Evolutionary conservation across 352 stramenopile genomes (phyloP), one percentile per base, ranked within the genome.

Genomic region (Globisporangium barbulae): DNA sequence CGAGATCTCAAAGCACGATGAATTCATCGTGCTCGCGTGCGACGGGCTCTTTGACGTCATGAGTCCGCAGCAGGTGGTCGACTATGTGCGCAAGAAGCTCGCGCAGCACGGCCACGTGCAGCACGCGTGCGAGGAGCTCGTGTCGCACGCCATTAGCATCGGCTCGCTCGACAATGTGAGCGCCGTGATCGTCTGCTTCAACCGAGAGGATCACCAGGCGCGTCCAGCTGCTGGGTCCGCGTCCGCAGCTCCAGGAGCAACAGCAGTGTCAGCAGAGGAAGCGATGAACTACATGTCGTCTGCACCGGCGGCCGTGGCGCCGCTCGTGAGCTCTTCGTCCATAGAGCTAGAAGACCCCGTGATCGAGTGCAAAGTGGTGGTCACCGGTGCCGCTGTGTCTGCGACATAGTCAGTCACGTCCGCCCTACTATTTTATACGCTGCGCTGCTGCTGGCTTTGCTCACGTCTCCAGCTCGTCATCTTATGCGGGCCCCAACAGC

Each of bases 21-120:
- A 94, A 64, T 96, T 96, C 41, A 70, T 94, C 44, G 80, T 96
- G 13, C 68, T 96, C 13, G 87, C 80, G 44, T 93, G 87, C 63
- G 87, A 96, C 63, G 87, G 87, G 25, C 73, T 96, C 6, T 96
- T 91, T 67, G 87, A 96, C 64, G 85, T 96, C 61, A 92, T 96
- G 80, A 59, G 77, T 44, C 83, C 82, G 17, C 85, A 94, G 71
- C 74, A 89, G 22, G 85, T 92, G 3, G 85, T 93, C 28, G 84
- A 93, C 71, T 96, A 93, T 67, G 83, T 96, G 19, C 79, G 82
- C 30, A 63, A 73, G 48, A 93, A 93, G 60, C 70, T 91, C 28
- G 68, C 76, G 31, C 69, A 88, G 13, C 81, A 92, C 58, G 79
- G 78, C 54, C 72, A 90, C 48, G 83, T 91, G 31, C 85, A 93